These are phyloP conservation scores for Pelagophyceae sp. DNA, from an alignment of 352 stramenopile species.

Conservation along the genomic window DNA sequence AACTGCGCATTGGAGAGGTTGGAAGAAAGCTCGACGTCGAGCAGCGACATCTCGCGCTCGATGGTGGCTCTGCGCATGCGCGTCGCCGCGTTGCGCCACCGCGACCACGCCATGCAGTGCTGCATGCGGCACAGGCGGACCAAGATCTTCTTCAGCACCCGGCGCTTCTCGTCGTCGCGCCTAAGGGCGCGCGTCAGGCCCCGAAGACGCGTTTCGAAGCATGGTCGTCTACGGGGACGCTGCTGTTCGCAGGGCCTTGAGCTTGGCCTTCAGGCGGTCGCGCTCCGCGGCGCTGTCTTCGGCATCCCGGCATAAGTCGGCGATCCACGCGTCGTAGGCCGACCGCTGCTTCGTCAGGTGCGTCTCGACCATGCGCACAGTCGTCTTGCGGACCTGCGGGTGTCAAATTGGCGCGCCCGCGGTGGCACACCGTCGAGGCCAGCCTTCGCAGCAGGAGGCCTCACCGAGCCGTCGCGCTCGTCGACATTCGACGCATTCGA, in stretches of 20 bases:
- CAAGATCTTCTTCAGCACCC: neutral
- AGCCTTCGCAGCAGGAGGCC: too few relatives aligned
- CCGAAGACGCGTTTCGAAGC: too few relatives aligned
- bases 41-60: neutral
- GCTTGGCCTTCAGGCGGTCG: slow-evolving; percentile 13
- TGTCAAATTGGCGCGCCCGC: too few relatives aligned
- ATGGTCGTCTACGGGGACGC: too few relatives aligned
- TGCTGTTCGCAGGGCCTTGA: neutral
- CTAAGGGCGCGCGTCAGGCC: neutral
- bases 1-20: neutral
- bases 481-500: too few relatives aligned
- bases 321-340: slow-evolving; percentile 15
- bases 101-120: neutral
- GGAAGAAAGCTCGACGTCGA: neutral
- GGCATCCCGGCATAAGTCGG: slow-evolving; percentile 10
- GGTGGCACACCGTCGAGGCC: too few relatives aligned
- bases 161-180: slow-evolving; percentile 2
- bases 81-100: neutral
- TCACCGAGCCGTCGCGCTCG: too few relatives aligned
- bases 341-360: slow-evolving; percentile 15
- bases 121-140: neutral
- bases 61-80: neutral
- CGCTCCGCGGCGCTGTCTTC: neutral
- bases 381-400: neutral
- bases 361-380: neutral